A percentile compares a stretch with the other conserved stretches of the same genome.
Evolutionary conservation across 1,284 basidiomycete genomes (phyloP).

Genomic region (Phenoliferia sp.): DNA sequence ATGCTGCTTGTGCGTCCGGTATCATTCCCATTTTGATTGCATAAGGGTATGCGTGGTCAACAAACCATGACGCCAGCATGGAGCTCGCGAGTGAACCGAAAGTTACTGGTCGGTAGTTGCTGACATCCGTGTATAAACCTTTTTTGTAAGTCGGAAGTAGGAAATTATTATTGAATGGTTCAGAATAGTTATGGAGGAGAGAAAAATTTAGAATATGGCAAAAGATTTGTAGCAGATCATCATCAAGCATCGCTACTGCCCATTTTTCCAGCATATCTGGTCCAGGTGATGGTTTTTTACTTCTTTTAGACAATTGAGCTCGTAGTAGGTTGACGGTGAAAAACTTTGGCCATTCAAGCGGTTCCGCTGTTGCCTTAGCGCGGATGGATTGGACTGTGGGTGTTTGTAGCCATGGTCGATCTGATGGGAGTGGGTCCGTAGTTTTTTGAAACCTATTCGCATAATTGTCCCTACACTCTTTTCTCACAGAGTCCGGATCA

Average conservation of each 20-base stretch:
- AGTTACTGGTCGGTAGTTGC: not conserved
- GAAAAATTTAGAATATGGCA: not conserved
- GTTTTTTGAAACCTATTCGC: not conserved
- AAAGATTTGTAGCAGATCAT: not conserved
- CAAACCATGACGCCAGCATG: not conserved
- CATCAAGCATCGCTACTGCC: not conserved
- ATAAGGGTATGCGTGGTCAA: not conserved
- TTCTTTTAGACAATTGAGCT: not conserved
- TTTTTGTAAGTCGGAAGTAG: not conserved
- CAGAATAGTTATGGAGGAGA: not conserved
- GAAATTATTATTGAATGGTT: not conserved
- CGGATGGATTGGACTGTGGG: not conserved
- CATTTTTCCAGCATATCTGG: not conserved
- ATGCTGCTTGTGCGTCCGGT: not conserved
- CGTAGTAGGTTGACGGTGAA: not conserved
- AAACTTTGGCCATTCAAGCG: not conserved
- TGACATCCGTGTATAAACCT: not conserved
- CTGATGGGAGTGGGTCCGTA: not conserved
- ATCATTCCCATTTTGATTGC: not conserved
- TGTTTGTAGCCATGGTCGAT: not conserved
- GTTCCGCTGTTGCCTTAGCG: not conserved
- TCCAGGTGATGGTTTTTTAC: not conserved
- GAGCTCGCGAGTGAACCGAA: not conserved
- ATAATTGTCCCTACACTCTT: no score
- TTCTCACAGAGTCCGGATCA: no score